Percentiles rank a stretch among this genome's conserved stretches.
Conservation (phyloP, 805 yeast genomes). For the Starmerella stellata region DNA sequence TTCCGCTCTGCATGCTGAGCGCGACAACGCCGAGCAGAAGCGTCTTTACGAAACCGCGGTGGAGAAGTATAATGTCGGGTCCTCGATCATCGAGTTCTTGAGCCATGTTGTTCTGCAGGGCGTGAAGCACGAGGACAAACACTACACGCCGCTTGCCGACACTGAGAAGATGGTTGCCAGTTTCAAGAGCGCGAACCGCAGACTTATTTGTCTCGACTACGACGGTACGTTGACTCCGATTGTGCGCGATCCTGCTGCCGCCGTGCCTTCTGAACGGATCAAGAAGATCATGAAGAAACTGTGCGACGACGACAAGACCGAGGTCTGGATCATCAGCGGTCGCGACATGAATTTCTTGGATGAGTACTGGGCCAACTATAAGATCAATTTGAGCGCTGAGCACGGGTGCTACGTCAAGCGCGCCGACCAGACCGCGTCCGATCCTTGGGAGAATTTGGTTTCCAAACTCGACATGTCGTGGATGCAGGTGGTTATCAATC, state of each 20-base stretch:
- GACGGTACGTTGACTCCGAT: slow-evolving; percentile 97
- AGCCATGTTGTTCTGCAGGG: slow-evolving; percentile 25
- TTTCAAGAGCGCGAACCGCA: slow-evolving; percentile 42
- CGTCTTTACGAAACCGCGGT: slow-evolving; percentile 44
- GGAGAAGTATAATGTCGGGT: slow-evolving; percentile 47
- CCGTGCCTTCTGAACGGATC: slow-evolving; percentile 71
- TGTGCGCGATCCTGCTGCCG: slow-evolving; percentile 94
- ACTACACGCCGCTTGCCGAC: slow-evolving; percentile 67
- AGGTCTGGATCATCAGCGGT: slow-evolving; percentile 90
- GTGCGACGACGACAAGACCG: slow-evolving; percentile 59
- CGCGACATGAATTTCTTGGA: slow-evolving; percentile 82
- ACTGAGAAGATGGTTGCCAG: slow-evolving; percentile 42
- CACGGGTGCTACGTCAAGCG: slow-evolving; percentile 85
- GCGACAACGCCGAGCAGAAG: slow-evolving; percentile 21
- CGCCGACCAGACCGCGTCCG: slow-evolving; percentile 32
- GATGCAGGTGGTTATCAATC: slow-evolving; percentile 66
- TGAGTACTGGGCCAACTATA: slow-evolving; percentile 62
- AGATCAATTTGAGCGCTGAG: slow-evolving; percentile 79
- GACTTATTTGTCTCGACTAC: slow-evolving; percentile 81
- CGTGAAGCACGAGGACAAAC: slow-evolving; percentile 27
- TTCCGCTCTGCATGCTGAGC: slow-evolving; percentile 33
- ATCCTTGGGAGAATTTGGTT: slow-evolving; percentile 69
- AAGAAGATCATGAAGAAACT: slow-evolving; percentile 40
- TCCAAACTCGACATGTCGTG: slow-evolving; percentile 79
- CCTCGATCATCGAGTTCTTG: slow-evolving; percentile 57